Evolutionary conservation across 495 filamentous ascomycete species (phyloP), one percentile per base, ranked within the genome.

Genomic region (Xylaria nigripes): DNA sequence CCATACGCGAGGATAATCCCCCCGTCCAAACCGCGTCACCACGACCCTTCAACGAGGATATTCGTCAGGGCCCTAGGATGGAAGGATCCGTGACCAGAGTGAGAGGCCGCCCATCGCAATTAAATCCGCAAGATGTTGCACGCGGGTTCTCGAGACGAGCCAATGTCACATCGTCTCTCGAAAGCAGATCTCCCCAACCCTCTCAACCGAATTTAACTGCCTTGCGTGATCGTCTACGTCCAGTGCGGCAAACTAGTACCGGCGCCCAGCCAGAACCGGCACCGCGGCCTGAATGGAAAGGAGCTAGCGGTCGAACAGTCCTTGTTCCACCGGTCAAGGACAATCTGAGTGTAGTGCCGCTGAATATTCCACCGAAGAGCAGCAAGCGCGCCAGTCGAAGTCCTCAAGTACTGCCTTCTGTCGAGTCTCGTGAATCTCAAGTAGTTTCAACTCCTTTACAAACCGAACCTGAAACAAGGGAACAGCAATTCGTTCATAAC

Each of bases 271-370:
- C 68, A 45, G 70, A 67, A 19, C 57, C 63, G n/a, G 61, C 62
- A 2, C 61, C 63, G 38, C 67, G 71, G n/a, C 78, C 78, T 6
- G 71, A 70, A 55, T 80, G 78, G 78, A 68, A 71, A 50, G 78
- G 78, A 7, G 72, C 78, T 34, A 80, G 74, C 54, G 78, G 78
- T 3, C 70, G 77, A 51, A 69, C 67, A 34, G 62, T 72, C 3
- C 55, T 80, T 16, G 74, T 80, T 32, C 67, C 73, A 8, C 72
- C 75, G 7, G 71, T 79, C 5, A 67, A 51, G 45, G 78, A 79
- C 55, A 68, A 64, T 25, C 65, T 62, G 24, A 59, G 68, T 32
- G 70, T 74, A 3, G 52, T 70, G 15, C 71, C 72, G 7, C 47
- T 79, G 22, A 72, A 59, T 40, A 66, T 77, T 40, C 76, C 77